These are phyloP conservation scores for Boehmeria nivea DNA, from an alignment of 306 rosid species.

Conservation along the genomic window DNA sequence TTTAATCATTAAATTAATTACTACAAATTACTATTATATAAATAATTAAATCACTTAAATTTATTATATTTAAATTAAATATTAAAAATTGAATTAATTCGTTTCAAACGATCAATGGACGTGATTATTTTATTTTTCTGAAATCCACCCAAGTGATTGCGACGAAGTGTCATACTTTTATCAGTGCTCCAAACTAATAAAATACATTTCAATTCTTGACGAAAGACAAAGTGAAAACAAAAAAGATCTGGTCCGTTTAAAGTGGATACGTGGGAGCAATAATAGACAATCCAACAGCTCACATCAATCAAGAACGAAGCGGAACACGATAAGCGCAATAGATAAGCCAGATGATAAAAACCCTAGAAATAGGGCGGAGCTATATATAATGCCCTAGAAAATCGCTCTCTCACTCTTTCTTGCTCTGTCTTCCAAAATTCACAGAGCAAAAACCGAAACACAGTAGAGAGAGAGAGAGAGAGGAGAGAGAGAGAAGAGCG, in stretches of 20 bases:
- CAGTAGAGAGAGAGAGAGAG: not conserved
- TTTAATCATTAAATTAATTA: no score
- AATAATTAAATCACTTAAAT: no score
- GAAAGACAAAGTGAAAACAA: no score
- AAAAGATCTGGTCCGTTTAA: slow-evolving; percentile 4
- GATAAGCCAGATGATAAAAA: slow-evolving; percentile 3
- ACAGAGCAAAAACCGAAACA: not conserved
- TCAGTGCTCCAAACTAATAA: no score
- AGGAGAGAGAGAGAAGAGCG: slow-evolving; percentile 11
- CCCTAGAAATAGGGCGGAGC: not conserved
- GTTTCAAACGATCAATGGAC: no score
- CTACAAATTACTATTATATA: no score
- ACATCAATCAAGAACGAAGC: not conserved
- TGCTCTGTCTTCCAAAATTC: not conserved
- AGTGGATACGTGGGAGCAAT: not conserved
- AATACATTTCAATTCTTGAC: no score
- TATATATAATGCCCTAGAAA: not conserved
- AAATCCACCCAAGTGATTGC: no score
- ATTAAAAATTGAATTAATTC: no score
- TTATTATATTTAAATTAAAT: no score
- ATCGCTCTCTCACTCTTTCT: not conserved
- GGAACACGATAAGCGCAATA: not conserved
- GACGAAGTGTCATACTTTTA: no score
- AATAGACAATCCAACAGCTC: not conserved
- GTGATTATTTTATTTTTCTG: no score